Evolutionary conservation across 78 protist species (phyloP).

Genomic region (Protostelium mycophagum): DNA sequence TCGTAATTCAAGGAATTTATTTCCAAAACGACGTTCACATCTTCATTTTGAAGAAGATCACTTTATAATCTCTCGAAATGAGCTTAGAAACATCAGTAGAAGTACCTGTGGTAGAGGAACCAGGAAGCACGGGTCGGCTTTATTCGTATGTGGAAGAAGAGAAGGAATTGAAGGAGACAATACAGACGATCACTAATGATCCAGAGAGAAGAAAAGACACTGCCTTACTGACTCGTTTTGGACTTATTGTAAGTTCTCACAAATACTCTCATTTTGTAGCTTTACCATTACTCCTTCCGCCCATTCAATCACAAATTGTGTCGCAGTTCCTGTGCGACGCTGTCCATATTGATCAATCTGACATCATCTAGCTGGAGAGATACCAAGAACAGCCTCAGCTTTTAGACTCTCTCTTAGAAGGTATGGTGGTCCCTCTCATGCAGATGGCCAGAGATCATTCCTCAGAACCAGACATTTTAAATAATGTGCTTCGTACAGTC

Average conservation of each 20-base stretch:
- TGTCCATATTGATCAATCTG: not conserved
- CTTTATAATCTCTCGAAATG: too few species aligned
- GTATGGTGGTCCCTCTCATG: conserved; percentile 11
- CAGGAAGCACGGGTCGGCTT: not conserved
- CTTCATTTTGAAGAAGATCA: too few species aligned
- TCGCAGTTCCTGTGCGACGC: not conserved
- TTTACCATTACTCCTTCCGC: too few species aligned
- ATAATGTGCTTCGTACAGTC: conserved; percentile 7
- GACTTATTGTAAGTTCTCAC: not conserved
- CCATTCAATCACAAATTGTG: not conserved
- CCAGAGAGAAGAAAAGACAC: not conserved
- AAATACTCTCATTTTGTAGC: too few species aligned
- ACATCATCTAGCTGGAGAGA: conserved; percentile 18
- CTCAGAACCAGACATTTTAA: not conserved
- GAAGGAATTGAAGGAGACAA: conserved; percentile 11
- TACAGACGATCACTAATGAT: not conserved
- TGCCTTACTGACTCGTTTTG: not conserved
- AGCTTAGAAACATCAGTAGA: not conserved
- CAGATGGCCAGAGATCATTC: not conserved
- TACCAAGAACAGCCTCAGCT: conserved; percentile 62
- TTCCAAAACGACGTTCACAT: not conserved
- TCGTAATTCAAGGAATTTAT: not conserved
- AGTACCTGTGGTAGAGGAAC: not conserved
- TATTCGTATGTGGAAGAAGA: conserved; percentile 42
- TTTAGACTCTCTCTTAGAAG: conserved; percentile 39